Evolutionary conservation across 1,139 yeast species (phyloP).

Genomic region (Trichomonascaceae sp.): DNA sequence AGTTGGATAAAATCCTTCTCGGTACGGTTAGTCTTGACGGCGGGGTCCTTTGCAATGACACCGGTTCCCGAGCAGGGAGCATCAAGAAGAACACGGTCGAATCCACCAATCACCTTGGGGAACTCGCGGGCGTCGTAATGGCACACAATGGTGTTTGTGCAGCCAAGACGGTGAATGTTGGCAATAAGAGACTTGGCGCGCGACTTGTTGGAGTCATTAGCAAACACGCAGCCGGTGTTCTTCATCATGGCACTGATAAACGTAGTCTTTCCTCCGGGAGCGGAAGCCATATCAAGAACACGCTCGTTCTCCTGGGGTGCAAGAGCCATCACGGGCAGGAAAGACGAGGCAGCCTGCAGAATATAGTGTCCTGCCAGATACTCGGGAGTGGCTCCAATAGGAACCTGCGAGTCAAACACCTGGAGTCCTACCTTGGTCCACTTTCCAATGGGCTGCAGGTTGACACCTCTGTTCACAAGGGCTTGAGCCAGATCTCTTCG

Average conservation of each 20-base stretch:
- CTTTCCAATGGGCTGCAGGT: conserved; percentile 88
- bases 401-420: conserved; percentile 94
- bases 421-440: conserved; percentile 99
- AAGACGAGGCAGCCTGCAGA: conserved; percentile 95
- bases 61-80: conserved; percentile 99
- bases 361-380: conserved; percentile 96
- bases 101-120: conserved; percentile 96
- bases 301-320: conserved; percentile 95
- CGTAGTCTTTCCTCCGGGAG: conserved; percentile 99
- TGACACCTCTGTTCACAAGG: conserved; percentile 91
- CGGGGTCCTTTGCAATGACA: conserved; percentile 94
- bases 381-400: conserved; percentile 99
- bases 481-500: conserved; percentile 94
- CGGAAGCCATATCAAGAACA: conserved; percentile 96
- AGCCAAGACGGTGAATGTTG: conserved; percentile 92
- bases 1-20: conserved; percentile 94
- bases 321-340: conserved; percentile 94
- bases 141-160: conserved; percentile 92
- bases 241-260: conserved; percentile 94
- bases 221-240: conserved; percentile 94
- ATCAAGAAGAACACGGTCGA: conserved; percentile 86
- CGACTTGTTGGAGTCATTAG: conserved; percentile 92
- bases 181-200: conserved; percentile 95
- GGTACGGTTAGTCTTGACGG: conserved; percentile 85
- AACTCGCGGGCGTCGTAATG: conserved; percentile 97